Evolutionary conservation across 768 basidiomycete species (phyloP).

Genomic region (Cyclocybe aegerita): DNA sequence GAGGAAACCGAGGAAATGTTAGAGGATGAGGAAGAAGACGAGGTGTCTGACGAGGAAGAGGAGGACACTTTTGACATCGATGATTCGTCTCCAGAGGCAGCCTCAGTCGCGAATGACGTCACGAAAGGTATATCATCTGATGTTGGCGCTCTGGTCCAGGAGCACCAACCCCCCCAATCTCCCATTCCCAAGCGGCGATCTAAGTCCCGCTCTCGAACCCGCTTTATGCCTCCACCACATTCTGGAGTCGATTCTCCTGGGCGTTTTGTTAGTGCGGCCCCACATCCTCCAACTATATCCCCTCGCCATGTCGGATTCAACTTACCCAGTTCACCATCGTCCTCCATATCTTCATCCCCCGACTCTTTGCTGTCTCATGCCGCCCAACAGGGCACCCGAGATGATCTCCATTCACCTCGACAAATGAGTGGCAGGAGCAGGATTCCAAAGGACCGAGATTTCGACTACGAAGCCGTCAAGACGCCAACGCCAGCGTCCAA

Average conservation of each 20-base stretch:
- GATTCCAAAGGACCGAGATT: constrained; percentile 60
- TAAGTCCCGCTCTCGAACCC: constrained; percentile 44
- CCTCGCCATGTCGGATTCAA: constrained; percentile 55
- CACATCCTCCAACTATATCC: constrained; percentile 44
- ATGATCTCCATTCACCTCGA: constrained; percentile 28
- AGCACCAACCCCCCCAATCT: constrained; percentile 7
- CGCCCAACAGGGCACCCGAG: constrained; percentile 31
- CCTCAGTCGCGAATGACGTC: constrained; percentile 8
- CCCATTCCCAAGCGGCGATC: constrained; percentile 25
- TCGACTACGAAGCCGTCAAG: constrained; percentile 51
- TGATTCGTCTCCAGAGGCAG: constrained; percentile 71
- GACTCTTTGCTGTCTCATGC: constrained; percentile 27
- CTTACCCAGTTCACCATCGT: constrained; percentile 27
- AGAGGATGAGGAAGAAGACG: constrained; percentile 49
- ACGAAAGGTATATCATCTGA: not conserved
- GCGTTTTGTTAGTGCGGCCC: constrained; percentile 53
- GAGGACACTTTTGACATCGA: constrained; percentile 92
- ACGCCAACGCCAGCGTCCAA: constrained; percentile 59
- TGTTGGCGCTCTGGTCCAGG: not conserved
- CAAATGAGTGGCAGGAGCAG: constrained; percentile 47
- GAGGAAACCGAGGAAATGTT: constrained; percentile 42
- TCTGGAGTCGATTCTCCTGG: constrained; percentile 68
- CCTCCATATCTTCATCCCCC: constrained; percentile 36
- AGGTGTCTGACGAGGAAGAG: constrained; percentile 51
- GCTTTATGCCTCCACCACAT: constrained; percentile 33